Conservation (phyloP, 371 early-diverging fungal species). For the Mortierella sp. region DNA sequence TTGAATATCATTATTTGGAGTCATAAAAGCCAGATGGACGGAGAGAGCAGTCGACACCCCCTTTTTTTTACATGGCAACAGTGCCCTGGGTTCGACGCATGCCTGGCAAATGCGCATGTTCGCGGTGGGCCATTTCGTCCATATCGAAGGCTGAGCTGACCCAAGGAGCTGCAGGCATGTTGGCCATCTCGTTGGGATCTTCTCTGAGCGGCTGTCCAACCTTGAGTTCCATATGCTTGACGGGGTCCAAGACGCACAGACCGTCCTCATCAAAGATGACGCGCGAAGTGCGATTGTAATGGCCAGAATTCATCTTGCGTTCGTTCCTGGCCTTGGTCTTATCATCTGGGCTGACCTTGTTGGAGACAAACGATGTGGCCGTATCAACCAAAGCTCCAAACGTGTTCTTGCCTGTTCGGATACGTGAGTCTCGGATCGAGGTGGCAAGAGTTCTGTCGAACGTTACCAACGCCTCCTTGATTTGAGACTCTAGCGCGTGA, state of each 20-base stretch:
- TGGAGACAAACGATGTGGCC: slow-evolving; percentile 32
- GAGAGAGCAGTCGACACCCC: neutral
- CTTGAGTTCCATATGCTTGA: slow-evolving; percentile 52
- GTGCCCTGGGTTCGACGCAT: slow-evolving; percentile 39
- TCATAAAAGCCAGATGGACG: too few species aligned
- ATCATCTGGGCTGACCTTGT: slow-evolving; percentile 28
- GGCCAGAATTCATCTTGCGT: slow-evolving; percentile 31
- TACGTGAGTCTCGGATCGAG: slow-evolving; percentile 41
- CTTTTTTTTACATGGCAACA: slow-evolving; percentile 32
- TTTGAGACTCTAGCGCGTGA: slow-evolving; percentile 58
- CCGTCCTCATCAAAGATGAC: slow-evolving; percentile 51
- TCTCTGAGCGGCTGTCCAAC: slow-evolving; percentile 42
- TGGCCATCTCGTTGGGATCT: slow-evolving; percentile 41
- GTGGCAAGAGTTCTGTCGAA: slow-evolving; percentile 57
- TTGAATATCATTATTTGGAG: slow-evolving; percentile 19
- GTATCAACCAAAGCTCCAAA: slow-evolving; percentile 37
- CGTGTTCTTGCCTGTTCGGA: slow-evolving; percentile 48
- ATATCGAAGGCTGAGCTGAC: slow-evolving; percentile 43
- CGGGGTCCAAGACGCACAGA: slow-evolving; percentile 42
- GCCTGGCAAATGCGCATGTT: slow-evolving; percentile 19
- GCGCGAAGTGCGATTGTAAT: slow-evolving; percentile 38
- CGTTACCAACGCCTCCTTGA: slow-evolving; percentile 47
- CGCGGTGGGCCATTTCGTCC: slow-evolving; percentile 3
- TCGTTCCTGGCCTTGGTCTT: slow-evolving; percentile 30
- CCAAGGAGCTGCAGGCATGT: slow-evolving; percentile 45